Conservation (phyloP, 176 grass and related monocot genomes). For the Canna indica region DNA sequence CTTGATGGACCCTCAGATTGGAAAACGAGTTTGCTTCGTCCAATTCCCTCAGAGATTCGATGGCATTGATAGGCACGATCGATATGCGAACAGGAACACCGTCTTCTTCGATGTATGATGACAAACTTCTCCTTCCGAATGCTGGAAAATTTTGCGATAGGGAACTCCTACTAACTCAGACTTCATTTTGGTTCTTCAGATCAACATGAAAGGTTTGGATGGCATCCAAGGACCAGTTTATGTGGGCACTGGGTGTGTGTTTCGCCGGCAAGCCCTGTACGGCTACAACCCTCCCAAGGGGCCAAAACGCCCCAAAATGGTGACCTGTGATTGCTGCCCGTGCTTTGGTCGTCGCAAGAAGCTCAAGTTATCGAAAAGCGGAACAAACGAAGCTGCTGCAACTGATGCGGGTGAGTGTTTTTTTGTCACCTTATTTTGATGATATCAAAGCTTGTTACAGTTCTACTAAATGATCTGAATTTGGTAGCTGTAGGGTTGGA, state of each 20-base stretch:
- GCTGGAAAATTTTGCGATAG: neutral
- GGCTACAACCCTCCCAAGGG: constrained; percentile 96
- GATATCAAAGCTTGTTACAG: neutral
- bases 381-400: constrained; percentile 32
- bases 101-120: constrained; percentile 90
- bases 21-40: constrained; percentile 77
- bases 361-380: constrained; percentile 51
- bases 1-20: constrained; percentile 91
- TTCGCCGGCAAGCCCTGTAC: constrained; percentile 86
- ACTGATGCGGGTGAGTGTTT: constrained; percentile 37
- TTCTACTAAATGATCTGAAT: neutral
- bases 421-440: neutral
- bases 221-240: constrained; percentile 95
- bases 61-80: constrained; percentile 76
- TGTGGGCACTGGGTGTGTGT: constrained; percentile 90
- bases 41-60: constrained; percentile 99
- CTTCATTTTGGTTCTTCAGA: constrained; percentile 28
- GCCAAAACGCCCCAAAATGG: constrained; percentile 90
- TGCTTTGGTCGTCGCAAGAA: constrained; percentile 92
- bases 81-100: constrained; percentile 95
- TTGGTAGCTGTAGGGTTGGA: constrained; percentile 35
- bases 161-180: neutral
- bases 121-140: neutral
- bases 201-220: constrained; percentile 98
- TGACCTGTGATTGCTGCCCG: constrained; percentile 89